Base-by-base conservation (phyloP, 2,329 filamentous ascomycete species). In the Fusarium sp. region DNA sequence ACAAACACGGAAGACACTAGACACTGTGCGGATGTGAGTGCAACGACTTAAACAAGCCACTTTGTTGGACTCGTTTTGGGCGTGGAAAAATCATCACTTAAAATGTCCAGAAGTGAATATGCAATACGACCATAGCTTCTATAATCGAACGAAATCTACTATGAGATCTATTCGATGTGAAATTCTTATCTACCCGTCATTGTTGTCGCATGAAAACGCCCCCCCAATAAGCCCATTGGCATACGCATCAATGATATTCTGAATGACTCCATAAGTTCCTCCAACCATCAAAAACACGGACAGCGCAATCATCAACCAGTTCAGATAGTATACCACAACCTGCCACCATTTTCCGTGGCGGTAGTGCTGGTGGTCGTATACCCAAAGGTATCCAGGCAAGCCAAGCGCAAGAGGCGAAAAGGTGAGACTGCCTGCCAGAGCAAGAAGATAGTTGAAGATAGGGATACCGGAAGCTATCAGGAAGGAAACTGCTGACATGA, bases 371-470 rank as follows among this genome's bases (percentile, higher is more conserved):
- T 62, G 59, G n/a, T 62, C 56, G 7, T 62, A 62, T 0, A 73
- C 56, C 70, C 71, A 73, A 19, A 77, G 67, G 19, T 74, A 61
- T 6, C 66, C 75, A 1, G 74, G 76, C 41, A 75, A 67, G 9
- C 74, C 67, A 2, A 76, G 56, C 37, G 67, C 73, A n/a, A 77
- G 75, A 33, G 75, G 75, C 0, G 75, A 75, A 43, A 73, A 75
- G 41, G 74, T 77, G 4, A 78, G 48, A 2, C 74, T 68, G 3
- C 74, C 76, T 8, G 75, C 72, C 17, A 79, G 66, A 15, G 71
- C 76, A 8, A 79, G 67, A 3, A 79, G 71, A 44, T 77, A 78
- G 66, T 78, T 78, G 61, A 73, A 65, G 33, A 73, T 72, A 0
- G 71, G 71, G 33, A 73, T 69, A 2, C 69, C 71, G 15, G 69